Evolutionary conservation across 805 yeast genomes (phyloP), one percentile per base, ranked within the genome.

Genomic region (Cyberlindnera nakhonratchasimensis): DNA sequence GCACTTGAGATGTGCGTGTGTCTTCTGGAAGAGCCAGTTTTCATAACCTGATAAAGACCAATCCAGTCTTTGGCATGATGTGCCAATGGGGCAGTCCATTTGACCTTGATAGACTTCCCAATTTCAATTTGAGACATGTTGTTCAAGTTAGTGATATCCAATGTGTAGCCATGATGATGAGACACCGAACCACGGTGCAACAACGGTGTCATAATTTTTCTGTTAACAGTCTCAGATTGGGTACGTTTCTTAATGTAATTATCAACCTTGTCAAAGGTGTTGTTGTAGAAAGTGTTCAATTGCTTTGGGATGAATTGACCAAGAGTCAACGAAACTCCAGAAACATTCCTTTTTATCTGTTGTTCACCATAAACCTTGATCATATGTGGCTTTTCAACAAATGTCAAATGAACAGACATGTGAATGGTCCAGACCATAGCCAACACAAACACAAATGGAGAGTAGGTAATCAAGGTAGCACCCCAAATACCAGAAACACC

Each of bases 401-500:
- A 80, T 50, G 79, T 79, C 46, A 85, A 78, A 50, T 86, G 70
- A n/a, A 78, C 62, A 44, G 85, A 73, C 54, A 80, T 82, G 46
- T 80, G 77, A 9, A 71, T 58, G 2, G 86, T 77, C 87, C 90
- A 86, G 31, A 82, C 59, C 52, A 75, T 67, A 0, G 83, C 76
- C 37, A 84, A 54, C 40, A 75, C 66, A 35, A 74, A 67, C 22
- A 74, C 70, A 40, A 65, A 60, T 29, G 64, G 61, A 1, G 80
- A 71, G 19, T 81, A 77, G 31, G 86, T 74, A 42, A 86, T 70
- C 26, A 82, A 64, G 1, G 80, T 78, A 5, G 72, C 54, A 19
- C 91, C 93, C 87, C 88, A 83, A 29, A 84, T 74, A 13, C 91
- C 91, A 48, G 88, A 78, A 42, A 81, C 79, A 11, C 95, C 91